These are phyloP conservation scores for Cystobasidium pallidum DNA, from an alignment of 1,284 basidiomycete species.

Conservation along the genomic window DNA sequence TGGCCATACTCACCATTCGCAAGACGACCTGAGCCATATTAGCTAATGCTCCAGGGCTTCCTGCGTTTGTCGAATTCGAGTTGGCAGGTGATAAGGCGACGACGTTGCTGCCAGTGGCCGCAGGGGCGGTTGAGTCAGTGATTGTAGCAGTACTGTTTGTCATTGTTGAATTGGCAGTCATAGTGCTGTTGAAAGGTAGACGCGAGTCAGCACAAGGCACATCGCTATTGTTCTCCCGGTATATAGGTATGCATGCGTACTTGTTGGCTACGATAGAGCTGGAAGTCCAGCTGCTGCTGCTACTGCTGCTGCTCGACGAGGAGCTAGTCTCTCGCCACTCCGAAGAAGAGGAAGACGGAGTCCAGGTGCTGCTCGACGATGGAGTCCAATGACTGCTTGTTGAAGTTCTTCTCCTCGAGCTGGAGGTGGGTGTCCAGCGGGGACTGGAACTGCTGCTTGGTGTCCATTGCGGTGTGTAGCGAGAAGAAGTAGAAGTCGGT, in stretches of 20 bases:
- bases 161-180: neutral
- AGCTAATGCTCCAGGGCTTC: neutral
- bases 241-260: neutral
- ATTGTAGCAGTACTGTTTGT: neutral
- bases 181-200: slow-evolving; percentile 3
- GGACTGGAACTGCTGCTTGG: neutral
- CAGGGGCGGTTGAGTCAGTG: neutral
- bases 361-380: slow-evolving; percentile 26
- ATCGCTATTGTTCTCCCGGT: no score
- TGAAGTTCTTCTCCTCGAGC: slow-evolving; percentile 1
- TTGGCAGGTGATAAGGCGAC: neutral
- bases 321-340: slow-evolving; percentile 5
- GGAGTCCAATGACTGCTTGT: slow-evolving; percentile 29
- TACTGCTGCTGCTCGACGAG: neutral
- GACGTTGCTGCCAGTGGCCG: slow-evolving; percentile 6
- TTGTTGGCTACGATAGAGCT: neutral
- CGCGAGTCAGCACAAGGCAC: no score
- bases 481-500: slow-evolving; percentile 4
- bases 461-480: slow-evolving; percentile 14
- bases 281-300: slow-evolving; percentile 16
- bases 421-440: slow-evolving; percentile 23
- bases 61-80: neutral
- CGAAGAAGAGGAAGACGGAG: slow-evolving; percentile 24
- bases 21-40: slow-evolving; percentile 23
- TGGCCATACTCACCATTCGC: slow-evolving; percentile 4